Conservation (phyloP, 495 filamentous ascomycete species). For the Aspergillus haitiensis region DNA sequence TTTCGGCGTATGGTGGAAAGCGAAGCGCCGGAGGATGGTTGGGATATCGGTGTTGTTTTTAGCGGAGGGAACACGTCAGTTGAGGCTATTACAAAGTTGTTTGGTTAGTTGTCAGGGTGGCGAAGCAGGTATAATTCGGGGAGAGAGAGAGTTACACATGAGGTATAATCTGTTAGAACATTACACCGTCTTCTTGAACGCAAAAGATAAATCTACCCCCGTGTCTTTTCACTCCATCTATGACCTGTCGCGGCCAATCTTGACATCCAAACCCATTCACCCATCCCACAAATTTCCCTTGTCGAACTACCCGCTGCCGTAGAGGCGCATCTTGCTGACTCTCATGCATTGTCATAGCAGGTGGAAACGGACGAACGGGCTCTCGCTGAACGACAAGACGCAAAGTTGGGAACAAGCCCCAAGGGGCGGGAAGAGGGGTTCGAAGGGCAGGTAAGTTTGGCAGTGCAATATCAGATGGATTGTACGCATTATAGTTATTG, state of each 20-base stretch:
- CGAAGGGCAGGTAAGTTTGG: slow-evolving; percentile 39
- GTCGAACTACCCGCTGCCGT: slow-evolving; percentile 41
- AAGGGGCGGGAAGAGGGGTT: slow-evolving; percentile 46
- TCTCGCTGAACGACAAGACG: slow-evolving; percentile 50
- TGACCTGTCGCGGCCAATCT: slow-evolving; percentile 42
- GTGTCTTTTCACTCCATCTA: slow-evolving; percentile 34
- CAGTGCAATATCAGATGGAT: slow-evolving; percentile 25
- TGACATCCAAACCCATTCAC: slow-evolving; percentile 49
- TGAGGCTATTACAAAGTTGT: slow-evolving; percentile 61
- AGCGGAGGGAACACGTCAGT: slow-evolving; percentile 90
- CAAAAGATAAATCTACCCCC: slow-evolving; percentile 35
- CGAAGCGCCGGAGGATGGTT: slow-evolving; percentile 67
- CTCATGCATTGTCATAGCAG: slow-evolving; percentile 55
- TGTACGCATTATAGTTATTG: slow-evolving; percentile 19
- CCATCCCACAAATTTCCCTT: slow-evolving; percentile 44
- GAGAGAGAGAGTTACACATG: background rate
- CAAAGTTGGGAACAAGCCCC: slow-evolving; percentile 48
- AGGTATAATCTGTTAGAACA: background rate
- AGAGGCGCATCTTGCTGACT: slow-evolving; percentile 51
- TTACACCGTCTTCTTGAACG: slow-evolving; percentile 15
- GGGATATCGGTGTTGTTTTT: slow-evolving; percentile 86
- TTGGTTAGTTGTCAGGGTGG: slow-evolving; percentile 22
- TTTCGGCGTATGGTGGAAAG: slow-evolving; percentile 69
- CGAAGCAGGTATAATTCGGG: background rate
- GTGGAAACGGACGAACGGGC: slow-evolving; percentile 52